A percentile compares a stretch with the other conserved stretches of the same genome.
Evolutionary conservation across 78 protist species (phyloP).

Genomic region (Dictyostelium intermedium): DNA sequence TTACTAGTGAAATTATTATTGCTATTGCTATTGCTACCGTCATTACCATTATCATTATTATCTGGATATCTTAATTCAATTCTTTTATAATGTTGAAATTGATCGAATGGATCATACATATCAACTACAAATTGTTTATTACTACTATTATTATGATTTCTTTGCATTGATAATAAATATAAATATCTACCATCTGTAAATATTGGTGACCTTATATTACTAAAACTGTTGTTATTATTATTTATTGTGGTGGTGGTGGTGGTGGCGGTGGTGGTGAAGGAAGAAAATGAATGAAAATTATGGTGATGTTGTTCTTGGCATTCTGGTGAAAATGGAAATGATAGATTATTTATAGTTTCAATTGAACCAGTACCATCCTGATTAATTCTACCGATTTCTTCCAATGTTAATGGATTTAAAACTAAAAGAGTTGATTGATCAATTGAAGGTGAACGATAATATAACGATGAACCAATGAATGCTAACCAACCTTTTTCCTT

Average conservation of each 20-base stretch:
- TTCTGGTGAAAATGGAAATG: conserved; percentile 73
- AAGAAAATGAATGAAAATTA: neutral
- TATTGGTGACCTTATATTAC: conserved; percentile 55
- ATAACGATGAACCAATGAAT: conserved; percentile 13
- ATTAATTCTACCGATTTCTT: conserved; percentile 39
- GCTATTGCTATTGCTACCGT: neutral
- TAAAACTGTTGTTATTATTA: neutral
- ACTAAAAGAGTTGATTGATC: conserved; percentile 72
- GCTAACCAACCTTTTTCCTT: conserved; percentile 80
- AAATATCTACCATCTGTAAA: conserved; percentile 75
- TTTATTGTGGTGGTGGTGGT: neutral
- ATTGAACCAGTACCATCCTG: conserved; percentile 76
- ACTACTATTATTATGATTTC: conserved; percentile 24
- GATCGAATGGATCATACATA: conserved; percentile 63
- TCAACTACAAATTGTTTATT: conserved; percentile 72
- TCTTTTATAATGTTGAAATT: conserved; percentile 32
- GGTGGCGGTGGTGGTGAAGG: too few relatives aligned
- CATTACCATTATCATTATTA: neutral
- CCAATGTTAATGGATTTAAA: conserved; percentile 41
- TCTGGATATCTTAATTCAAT: conserved; percentile 69
- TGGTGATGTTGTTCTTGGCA: neutral
- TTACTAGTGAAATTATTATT: neutral
- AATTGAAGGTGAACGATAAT: conserved; percentile 79
- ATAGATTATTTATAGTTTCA: conserved; percentile 23
- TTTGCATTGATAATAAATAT: conserved; percentile 56